These are phyloP conservation scores for Sicyos edulis DNA, from an alignment of 306 rosid species.

Conservation along the genomic window DNA sequence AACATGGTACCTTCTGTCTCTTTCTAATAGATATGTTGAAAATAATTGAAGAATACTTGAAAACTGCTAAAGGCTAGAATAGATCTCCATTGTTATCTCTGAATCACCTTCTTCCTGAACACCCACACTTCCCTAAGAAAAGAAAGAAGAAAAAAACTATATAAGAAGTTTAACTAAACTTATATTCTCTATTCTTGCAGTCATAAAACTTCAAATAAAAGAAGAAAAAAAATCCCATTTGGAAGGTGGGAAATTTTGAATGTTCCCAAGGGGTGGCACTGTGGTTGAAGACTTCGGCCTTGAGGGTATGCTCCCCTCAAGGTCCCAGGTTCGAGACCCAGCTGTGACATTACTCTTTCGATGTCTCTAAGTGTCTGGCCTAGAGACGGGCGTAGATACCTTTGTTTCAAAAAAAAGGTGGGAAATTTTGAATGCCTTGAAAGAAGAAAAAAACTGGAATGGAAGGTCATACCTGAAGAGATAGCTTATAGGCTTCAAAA, in stretches of 20 bases:
- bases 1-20: constrained; percentile 4
- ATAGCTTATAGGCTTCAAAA: not conserved
- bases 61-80: constrained; percentile 1
- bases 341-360: no score
- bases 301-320: no score
- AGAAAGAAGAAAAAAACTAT: not conserved
- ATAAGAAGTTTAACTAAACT: not conserved
- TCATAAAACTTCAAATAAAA: not conserved
- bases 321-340: no score
- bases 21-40: not conserved
- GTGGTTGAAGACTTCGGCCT: no score
- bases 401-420: no score
- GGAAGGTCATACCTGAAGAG: constrained; percentile 1
- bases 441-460: not conserved
- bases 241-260: not conserved
- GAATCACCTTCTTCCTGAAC: constrained; percentile 1
- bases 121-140: not conserved
- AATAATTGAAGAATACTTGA: not conserved
- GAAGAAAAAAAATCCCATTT: not conserved
- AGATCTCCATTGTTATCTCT: not conserved
- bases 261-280: no score
- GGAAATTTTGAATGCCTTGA: not conserved
- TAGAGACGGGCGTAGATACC: no score
- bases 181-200: not conserved
- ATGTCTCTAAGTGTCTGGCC: no score